Evolutionary conservation across 306 rosid species (phyloP).

Genomic region (Acacia acuminata): DNA sequence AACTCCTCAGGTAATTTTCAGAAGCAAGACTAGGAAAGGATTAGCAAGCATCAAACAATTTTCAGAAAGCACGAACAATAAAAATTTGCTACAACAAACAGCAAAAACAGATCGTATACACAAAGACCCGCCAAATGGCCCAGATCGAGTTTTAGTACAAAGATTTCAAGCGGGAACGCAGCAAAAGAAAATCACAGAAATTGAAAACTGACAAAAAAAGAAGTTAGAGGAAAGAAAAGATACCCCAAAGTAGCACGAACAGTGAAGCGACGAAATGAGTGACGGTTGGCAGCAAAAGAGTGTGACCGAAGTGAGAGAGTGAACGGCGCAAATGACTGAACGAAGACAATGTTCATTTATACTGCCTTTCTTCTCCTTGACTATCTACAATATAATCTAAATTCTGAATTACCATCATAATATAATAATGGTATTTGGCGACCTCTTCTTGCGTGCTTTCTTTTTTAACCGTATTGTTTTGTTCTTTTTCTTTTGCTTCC

Average conservation of each 20-base stretch:
- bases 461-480: not conserved
- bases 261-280: not conserved
- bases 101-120: not conserved
- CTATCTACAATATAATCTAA: too few species aligned
- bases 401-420: not conserved
- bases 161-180: not conserved
- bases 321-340: constrained; percentile 15
- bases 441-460: not conserved
- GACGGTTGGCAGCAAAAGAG: constrained; percentile 1
- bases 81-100: not conserved
- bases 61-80: not conserved
- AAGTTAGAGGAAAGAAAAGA: not conserved
- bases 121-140: not conserved
- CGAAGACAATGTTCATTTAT: not conserved
- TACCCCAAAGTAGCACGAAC: constrained; percentile 4
- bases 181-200: not conserved
- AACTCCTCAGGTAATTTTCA: not conserved
- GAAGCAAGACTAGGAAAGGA: not conserved
- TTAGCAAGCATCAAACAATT: not conserved
- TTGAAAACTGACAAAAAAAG: not conserved
- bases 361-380: not conserved
- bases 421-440: not conserved
- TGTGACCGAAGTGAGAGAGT: not conserved
- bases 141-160: not conserved
- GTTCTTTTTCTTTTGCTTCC: not conserved